Base-by-base conservation (phyloP, 75 land plant genomes). In the Pseudotsuga menziesii region DNA sequence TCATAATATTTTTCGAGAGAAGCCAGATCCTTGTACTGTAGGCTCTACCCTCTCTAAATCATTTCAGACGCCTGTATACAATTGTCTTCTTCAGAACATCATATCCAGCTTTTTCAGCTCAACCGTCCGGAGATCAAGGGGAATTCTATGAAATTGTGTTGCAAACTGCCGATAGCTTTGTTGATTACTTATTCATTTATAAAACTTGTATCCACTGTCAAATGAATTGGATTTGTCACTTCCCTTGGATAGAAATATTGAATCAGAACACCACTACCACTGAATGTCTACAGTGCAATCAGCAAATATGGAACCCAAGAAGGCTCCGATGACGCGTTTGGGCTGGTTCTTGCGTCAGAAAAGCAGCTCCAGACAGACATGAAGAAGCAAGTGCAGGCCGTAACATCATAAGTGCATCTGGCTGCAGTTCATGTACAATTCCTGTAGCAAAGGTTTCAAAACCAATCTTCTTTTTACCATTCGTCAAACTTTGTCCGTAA, bases 41-140 rank as follows among this genome's bases (percentile, higher is more conserved):
- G 91, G 85, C 74, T 94, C 98, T 86, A 97, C 84, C 52, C 96
- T 98, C 83, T 97, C 98, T 73, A 97, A 79, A 81, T 97, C 98
- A 85, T 80, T 91, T 4, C n/a, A 98, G 99, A 58, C 94, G 80
- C 80, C 91, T 94, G 67, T 97, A 98, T 78, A 92, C 96, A 44
- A 75, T 73, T 14, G 99, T 88, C 72, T 89, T 79, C 88, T 94
- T 97, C 76, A 97, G 81, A 15, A 94, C 79, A 73, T 97, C 98
- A 92, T 87, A 94, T 80, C 99, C 99, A 83, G 94, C 82, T 77
- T 91, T 77, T 78, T 94, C 99, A 66, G 98, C 99, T 78, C 99
- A 66, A 91, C 64, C 93, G 94, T 87, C n/a, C 93, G 92, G 17
- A 89, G 77, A 80, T 94, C 98, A 58, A 97, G 85, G 63, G 94